Base-by-base conservation (phyloP, 208 protist genomes). In the Wallacemonas sp. region DNA sequence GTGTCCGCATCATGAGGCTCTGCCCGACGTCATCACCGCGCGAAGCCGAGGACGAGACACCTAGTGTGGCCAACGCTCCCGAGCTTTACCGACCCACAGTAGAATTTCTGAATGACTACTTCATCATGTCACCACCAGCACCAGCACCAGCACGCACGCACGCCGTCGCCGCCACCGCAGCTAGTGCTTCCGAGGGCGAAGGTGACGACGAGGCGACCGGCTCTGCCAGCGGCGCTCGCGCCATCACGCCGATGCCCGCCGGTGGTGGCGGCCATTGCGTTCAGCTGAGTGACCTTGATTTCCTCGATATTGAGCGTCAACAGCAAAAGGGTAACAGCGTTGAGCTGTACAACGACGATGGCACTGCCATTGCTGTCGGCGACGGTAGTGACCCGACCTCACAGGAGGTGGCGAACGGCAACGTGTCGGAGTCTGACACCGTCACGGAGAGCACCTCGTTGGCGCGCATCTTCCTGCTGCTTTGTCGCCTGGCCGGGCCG, bases 401-500 rank as follows among this genome's bases (percentile, higher is more conserved):
- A 26, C n/a, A n/a, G n/a, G n/a, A n/a, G n/a, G n/a, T n/a, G n/a
- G n/a, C n/a, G n/a, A n/a, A n/a, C n/a, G 53, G 48, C 6, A 24
- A 48, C 30, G 4, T 24, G 50, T 34, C 41, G 27, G 27, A 34
- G 15, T 60, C 60, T 19, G 65, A 64, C 54, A 53, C 63, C 54
- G 65, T 50, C 13, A 52, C 58, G 36, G 55, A 57, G 41, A 22
- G 32, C 57, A 60, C 60, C 15, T 32, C 45, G 15, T 30, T 64
- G 37, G 9, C 45, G 41, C 37, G 39, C 24, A 55, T 72, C n/a
- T 27, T 72, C 22, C 21, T 48, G 6, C 48, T 71, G 42, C 61
- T 72, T 8, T 33, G 50, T 22, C 62, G 68, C 10, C 53, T 80
- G 3, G 68, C 59, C 26, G 54, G 34, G 12, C 74, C 74, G 9